Base-by-base conservation (phyloP, 306 rosid species). In the Prunus padus region DNA sequence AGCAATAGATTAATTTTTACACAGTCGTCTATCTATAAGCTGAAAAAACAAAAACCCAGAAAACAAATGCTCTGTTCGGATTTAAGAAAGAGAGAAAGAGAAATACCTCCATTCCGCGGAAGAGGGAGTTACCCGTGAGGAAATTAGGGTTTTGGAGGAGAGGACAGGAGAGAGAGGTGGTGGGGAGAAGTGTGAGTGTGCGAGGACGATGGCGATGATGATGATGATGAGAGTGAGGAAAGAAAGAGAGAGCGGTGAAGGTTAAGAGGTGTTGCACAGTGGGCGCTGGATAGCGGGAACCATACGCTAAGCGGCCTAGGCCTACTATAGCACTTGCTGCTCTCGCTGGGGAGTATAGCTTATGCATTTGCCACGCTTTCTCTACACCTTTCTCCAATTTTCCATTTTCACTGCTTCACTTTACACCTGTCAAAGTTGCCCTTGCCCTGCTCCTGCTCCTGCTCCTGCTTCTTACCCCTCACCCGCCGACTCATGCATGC, bases 91-190 rank as follows among this genome's bases (percentile, higher is more conserved):
- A 42, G 44, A 30, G 30, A 62, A 16, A 26, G 56, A 20, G 59
- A 51, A 31, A 51, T 89, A 93, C 99, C 96, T 91, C 89, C 97
- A 92, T 95, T 62, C 55, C 33, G 77, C 59, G 66, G 71, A 82
- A 76, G 80, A 63, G 81, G 52, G 84, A 73, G 84, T 90, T 87
- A 0, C 98, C 89, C 87, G 97, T 86, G 76, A 87, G 26, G 80
- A 84, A 83, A 74, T 77, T 80, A 62, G 83, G 86, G 85, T 50
- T 73, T 20, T 59, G 81, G 65, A 84, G 82, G 62, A 65, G 75
- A 61, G 84, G 82, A 55, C 64, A 83, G 61, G 65, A 74, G 73
- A 76, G 54, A 71, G 59, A 18, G n/a, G 72, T 6, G 50, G 33
- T 22, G 11, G 75, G 81, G 13, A 26, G 81, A 45, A 76, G 45